A percentile compares a stretch with the other conserved stretches of the same genome.
Evolutionary conservation across 31 red algal species (phyloP).

Genomic region (Porphyra umbilicalis): DNA sequence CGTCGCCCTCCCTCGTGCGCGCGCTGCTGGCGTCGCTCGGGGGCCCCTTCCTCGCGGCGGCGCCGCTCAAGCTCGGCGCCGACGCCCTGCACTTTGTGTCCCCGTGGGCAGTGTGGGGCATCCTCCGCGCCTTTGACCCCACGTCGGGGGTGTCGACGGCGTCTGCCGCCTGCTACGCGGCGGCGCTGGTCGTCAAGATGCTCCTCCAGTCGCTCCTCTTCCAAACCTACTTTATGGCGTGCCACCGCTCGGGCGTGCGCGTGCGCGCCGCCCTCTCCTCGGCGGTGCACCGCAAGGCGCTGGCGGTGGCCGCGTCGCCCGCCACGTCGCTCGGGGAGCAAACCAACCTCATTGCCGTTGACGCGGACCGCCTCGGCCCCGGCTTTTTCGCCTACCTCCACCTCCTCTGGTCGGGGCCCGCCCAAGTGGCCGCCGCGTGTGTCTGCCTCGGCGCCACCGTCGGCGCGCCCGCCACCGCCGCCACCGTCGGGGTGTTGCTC

Average conservation of each 20-base stretch:
- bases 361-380: slow-evolving; percentile 35
- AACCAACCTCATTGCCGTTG: slow-evolving; percentile 70
- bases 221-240: slow-evolving; percentile 52
- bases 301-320: slow-evolving; percentile 40
- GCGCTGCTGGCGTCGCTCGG: background rate
- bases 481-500: slow-evolving; percentile 47
- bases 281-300: slow-evolving; percentile 50
- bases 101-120: background rate
- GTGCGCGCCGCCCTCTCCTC: slow-evolving; percentile 16
- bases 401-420: slow-evolving; percentile 59
- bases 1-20: background rate
- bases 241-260: slow-evolving; percentile 1
- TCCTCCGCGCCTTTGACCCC: background rate
- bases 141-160: background rate
- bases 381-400: slow-evolving; percentile 57
- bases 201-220: slow-evolving; percentile 37
- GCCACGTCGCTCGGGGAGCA: slow-evolving; percentile 54
- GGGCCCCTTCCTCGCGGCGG: background rate
- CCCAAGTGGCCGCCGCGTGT: slow-evolving; percentile 67
- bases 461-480: slow-evolving; percentile 49
- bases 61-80: background rate
- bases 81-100: background rate
- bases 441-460: slow-evolving; percentile 50
- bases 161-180: background rate
- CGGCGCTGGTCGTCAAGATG: slow-evolving; percentile 16